Base-by-base conservation (phyloP, 768 basidiomycete species). In the Amylocystis lapponica region DNA sequence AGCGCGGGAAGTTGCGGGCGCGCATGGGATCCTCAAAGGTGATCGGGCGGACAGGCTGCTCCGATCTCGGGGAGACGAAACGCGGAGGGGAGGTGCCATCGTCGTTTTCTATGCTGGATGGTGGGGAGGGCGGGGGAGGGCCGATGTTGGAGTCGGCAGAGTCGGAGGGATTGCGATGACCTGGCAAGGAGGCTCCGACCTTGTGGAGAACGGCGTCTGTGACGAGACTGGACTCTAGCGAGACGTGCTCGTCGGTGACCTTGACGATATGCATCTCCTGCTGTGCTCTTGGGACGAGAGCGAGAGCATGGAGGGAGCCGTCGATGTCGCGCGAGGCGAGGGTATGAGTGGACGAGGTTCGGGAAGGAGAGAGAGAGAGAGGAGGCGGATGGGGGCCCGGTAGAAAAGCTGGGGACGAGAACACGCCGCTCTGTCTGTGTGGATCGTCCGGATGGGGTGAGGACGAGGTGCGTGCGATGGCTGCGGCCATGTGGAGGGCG, bases 91-190 rank as follows among this genome's bases (percentile, higher is more conserved):
- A 29, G 12, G 51, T 39, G 4, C 46, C 54, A 6, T 49, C 52
- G 29, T 46, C 51, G 29, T 53, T 55, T 41, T 56, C 59, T 20
- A 48, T 61, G 52, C 72, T 74, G 17, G 71, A 70, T 9, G 71
- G 72, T 1, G 71, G 71, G 0, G 73, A 79, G 9, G 80, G 78
- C 2, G 78, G 79, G 0, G 77, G 78, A 8, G 79, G 79, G n/a
- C 79, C 79, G 32, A 62, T 41, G 49, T 61, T 62, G 27, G 45
- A 46, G 27, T 54, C 55, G 14, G 29, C 43, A 36, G 49, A 51
- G 35, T 41, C 48, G 25, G 27, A 22, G 12, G 43, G 43, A 19
- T 43, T 31, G 34, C 45, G 44, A 34, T 45, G 31, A 6, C 39
- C 62, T n/a, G n/a, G n/a, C 60, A 45, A 61, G 43, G 50, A 70